Conservation (phyloP, 208 protist species). For the Wallacemonas collosoma region DNA sequence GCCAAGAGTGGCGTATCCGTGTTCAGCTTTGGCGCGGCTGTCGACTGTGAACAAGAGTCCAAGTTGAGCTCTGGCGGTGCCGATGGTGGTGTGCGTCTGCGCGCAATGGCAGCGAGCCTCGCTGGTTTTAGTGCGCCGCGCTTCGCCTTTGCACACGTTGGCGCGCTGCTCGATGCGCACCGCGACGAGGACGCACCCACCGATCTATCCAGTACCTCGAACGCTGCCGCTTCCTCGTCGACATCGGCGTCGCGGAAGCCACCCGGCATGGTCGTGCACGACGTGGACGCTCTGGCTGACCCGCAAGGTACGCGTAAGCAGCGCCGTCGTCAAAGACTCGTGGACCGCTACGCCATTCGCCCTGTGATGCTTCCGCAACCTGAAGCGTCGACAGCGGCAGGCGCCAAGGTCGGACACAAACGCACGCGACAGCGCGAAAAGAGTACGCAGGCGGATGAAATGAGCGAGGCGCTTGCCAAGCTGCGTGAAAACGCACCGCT, state of each 20-base stretch:
- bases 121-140: conserved; percentile 36
- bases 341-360: conserved; percentile 56
- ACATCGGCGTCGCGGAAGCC: not conserved
- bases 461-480: not conserved
- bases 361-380: conserved; percentile 51
- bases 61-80: not conserved
- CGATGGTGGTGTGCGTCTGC: conserved; percentile 28
- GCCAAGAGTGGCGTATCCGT: conserved; percentile 38
- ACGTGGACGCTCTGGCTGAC: conserved; percentile 8
- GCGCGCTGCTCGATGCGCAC: conserved; percentile 34
- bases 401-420: not conserved
- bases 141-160: conserved; percentile 35
- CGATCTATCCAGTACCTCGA: not conserved
- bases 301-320: conserved; percentile 8
- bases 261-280: not conserved
- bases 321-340: conserved; percentile 44
- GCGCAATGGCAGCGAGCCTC: conserved; percentile 35
- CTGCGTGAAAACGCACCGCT: not conserved
- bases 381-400: not conserved
- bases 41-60: conserved; percentile 1
- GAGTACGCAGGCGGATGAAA: not conserved
- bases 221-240: not conserved
- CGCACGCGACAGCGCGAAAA: not conserved
- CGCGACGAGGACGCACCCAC: not conserved
- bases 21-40: conserved; percentile 55